Base-by-base conservation (phyloP, 2,329 filamentous ascomycete genomes). In the Fusarium kyushuense region DNA sequence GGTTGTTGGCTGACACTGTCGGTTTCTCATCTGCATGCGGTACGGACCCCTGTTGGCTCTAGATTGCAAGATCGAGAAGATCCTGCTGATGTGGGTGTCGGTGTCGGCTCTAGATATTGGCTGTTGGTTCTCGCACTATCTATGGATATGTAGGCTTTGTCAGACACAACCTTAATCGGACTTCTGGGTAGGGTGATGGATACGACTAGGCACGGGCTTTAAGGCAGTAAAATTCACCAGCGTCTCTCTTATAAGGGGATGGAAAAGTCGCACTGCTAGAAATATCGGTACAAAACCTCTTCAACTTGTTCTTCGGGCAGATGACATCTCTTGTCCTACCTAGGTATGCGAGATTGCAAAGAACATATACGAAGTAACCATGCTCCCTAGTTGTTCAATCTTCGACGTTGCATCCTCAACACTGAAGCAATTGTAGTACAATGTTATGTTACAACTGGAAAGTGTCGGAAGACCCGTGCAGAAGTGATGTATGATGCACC, bases 91-190 rank as follows among this genome's bases (percentile, higher is more conserved):
- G 25, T 19, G 25, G 45, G 38, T 56, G 59, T 10, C 17, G 40
- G 4, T 46, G 40, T 60, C 46, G 29, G 46, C 60, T 48, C 32
- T 17, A 32, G 25, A 13, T 12, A 19, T 33, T 36, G 29, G 21
- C 13, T 17, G 35, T 33, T 64, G 33, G 46, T 10, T 29, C 33
- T 32, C 38, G 1, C 30, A 12, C 16, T 40, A 16, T 30, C 33
- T 27, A 17, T 27, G 16, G n/a, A n/a, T 21, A 59, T 42, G 14
- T 17, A 13, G 16, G 19, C 11, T 59, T 21, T 48, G 45, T 65
- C 53, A 41, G 27, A 59, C 21, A 43, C 23, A 65, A 64, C 53
- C 60, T 65, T 64, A 65, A 65, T 48, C 19, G 5, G n/a, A 64
- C 60, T 45, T 48, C 58, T n/a, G 8, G n/a, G 21, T 6, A 27